Evolutionary conservation across 305 asterid genomes (phyloP), one percentile per base, ranked within the genome.

Genomic region (Salvia sclarea): DNA sequence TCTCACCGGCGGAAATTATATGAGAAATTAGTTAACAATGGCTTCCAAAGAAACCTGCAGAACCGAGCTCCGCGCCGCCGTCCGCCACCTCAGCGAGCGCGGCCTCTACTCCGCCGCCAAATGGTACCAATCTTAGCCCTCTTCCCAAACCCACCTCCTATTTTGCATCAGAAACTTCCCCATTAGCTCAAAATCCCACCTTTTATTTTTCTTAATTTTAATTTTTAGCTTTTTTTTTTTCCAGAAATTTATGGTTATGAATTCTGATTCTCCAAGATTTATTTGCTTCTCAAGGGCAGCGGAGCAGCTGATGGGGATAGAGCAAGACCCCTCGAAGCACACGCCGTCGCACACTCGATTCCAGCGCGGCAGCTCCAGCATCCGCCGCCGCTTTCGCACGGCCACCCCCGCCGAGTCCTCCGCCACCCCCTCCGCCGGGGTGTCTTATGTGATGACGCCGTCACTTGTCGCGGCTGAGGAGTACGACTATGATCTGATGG

Each of bases 351-450:
- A 83, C 60, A 89, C 98, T 61, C 85, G 98, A 75, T 91, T 95
- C 82, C 98, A 95, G 90, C 97, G 94, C 24, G 98, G 92, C 25
- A 91, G 98, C 80, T 95, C 99, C 77, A 89, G 97, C 68, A 89
- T 91, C 20, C 91, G 96, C 69, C 98, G 90, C 55, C 90, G 97
- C 24, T 89, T 78, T 75, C 91, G 95, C 41, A 78, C 92, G 3
- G 80, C 84, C 71, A 66, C 82, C 17, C 69, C 86, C 30, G 80
- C 75, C 4, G 86, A 79, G 3, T 82, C 89, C 28, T 81, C 84
- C 38, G 77, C 83, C 41, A 84, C 97, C 52, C 97, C 92, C 52
- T 44, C 86, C 2, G 89, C 88, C 6, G 96, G 96, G 45, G 85
- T 87, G 38, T 84, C 97, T 3, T 86, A 81, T 48, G 80, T 88